Evolutionary conservation across 352 stramenopile species (phyloP).

Genomic region (Globisporangium okanoganense): DNA sequence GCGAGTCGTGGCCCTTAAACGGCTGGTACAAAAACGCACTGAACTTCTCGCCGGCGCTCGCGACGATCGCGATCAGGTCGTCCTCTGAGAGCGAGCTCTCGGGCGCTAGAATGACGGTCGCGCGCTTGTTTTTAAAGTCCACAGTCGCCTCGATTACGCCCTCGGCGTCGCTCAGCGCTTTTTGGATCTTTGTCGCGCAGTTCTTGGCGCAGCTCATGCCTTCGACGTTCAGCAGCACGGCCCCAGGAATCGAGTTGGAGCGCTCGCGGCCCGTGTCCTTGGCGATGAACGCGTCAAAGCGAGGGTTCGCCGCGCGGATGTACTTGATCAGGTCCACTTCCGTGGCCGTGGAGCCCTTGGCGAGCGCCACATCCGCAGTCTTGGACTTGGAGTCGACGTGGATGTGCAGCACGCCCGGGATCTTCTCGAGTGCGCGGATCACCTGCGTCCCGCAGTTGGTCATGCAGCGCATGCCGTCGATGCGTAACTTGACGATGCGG

Average conservation of each 20-base stretch:
- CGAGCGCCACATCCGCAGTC: conserved; percentile 67
- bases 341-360: conserved; percentile 74
- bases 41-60: conserved; percentile 41
- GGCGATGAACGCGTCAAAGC: conserved; percentile 69
- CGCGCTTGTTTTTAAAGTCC: conserved; percentile 64
- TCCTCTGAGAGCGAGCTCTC: conserved; percentile 58
- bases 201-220: conserved; percentile 76
- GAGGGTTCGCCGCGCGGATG: conserved; percentile 64
- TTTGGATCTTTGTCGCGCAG: conserved; percentile 56
- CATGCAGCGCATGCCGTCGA: conserved; percentile 88
- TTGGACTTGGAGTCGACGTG: conserved; percentile 82
- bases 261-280: conserved; percentile 43
- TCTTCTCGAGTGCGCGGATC: conserved; percentile 72
- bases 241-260: conserved; percentile 48
- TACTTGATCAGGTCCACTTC: conserved; percentile 87
- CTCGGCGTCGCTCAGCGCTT: conserved; percentile 36
- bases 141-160: conserved; percentile 69
- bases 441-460: conserved; percentile 82
- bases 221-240: conserved; percentile 67
- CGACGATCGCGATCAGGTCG: conserved; percentile 64
- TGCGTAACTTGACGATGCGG: conserved; percentile 64
- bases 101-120: conserved; percentile 61
- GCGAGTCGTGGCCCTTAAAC: conserved; percentile 62
- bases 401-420: conserved; percentile 81
- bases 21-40: conserved; percentile 59